These are phyloP conservation scores for Suhomyces bolitotheri DNA, from an alignment of 1,139 yeast genomes.

Conservation along the genomic window DNA sequence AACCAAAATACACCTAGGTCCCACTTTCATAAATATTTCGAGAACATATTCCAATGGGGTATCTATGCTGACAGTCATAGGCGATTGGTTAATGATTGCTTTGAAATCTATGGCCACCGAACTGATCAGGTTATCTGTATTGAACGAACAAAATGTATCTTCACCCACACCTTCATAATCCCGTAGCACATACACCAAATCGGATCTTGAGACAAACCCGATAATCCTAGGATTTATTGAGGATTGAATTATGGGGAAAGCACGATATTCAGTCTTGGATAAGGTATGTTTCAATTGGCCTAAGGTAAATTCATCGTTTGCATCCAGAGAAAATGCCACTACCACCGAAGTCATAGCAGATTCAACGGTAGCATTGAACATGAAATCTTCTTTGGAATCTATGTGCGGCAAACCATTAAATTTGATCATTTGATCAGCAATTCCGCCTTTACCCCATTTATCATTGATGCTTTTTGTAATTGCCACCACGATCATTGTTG, in stretches of 20 bases:
- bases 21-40: constrained; percentile 73
- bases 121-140: constrained; percentile 7
- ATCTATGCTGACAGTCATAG: constrained; percentile 56
- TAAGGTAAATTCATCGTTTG: constrained; percentile 31
- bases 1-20: constrained; percentile 75
- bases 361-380: constrained; percentile 52
- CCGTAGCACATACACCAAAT: constrained; percentile 28
- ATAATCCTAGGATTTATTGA: constrained; percentile 31
- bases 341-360: constrained; percentile 67
- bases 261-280: constrained; percentile 42
- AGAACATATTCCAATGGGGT: constrained; percentile 63
- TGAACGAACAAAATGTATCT: constrained; percentile 24
- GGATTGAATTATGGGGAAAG: constrained; percentile 55
- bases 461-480: constrained; percentile 80
- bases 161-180: constrained; percentile 19
- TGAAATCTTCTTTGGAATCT: constrained; percentile 70
- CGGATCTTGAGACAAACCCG: constrained; percentile 41
- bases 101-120: constrained; percentile 33
- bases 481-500: constrained; percentile 95
- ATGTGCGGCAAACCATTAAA: constrained; percentile 88
- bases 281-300: constrained; percentile 40
- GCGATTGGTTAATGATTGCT: constrained; percentile 55
- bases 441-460: constrained; percentile 77
- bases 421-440: constrained; percentile 91
- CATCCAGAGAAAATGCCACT: constrained; percentile 48